Evolutionary conservation across 257 asterid genomes (phyloP).

Genomic region (Ligustrum vulgare): DNA sequence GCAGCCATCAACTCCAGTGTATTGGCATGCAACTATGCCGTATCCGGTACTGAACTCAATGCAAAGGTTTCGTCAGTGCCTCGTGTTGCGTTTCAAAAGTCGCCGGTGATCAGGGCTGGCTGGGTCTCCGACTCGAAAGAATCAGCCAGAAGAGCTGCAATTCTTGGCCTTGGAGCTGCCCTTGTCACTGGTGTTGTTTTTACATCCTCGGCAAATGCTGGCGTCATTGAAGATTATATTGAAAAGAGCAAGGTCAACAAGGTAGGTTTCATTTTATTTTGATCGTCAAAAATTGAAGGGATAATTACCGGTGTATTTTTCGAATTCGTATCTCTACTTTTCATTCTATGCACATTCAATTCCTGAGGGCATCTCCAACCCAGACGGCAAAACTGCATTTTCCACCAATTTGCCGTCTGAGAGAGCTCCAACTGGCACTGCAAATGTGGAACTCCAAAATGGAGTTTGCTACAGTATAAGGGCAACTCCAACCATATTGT

Average conservation of each 20-base stretch:
- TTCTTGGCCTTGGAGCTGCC: constrained; percentile 7
- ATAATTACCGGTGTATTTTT: no score
- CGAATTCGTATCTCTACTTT: no score
- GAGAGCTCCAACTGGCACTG: no score
- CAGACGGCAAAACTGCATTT: no score
- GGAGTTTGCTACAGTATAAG: no score
- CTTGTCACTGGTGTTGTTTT: background rate
- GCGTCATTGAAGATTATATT: constrained; percentile 21
- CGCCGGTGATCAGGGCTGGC: constrained; percentile 57
- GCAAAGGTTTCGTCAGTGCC: constrained; percentile 42
- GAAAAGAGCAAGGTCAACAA: constrained; percentile 97
- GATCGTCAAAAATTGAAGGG: no score
- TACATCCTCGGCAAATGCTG: constrained; percentile 6
- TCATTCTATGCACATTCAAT: no score
- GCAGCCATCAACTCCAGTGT: constrained; percentile 75
- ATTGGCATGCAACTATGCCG: constrained; percentile 77
- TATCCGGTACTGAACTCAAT: constrained; percentile 62
- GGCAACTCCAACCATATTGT: no score
- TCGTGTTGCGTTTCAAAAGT: constrained; percentile 37
- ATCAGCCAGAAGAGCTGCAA: constrained; percentile 17
- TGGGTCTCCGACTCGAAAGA: constrained; percentile 29
- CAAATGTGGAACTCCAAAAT: no score
- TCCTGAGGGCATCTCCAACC: no score
- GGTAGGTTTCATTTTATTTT: constrained; percentile 34
- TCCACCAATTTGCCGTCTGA: no score